Evolutionary conservation across 2,329 filamentous ascomycete species (phyloP).

Genomic region (Sporothrix variecibatus): DNA sequence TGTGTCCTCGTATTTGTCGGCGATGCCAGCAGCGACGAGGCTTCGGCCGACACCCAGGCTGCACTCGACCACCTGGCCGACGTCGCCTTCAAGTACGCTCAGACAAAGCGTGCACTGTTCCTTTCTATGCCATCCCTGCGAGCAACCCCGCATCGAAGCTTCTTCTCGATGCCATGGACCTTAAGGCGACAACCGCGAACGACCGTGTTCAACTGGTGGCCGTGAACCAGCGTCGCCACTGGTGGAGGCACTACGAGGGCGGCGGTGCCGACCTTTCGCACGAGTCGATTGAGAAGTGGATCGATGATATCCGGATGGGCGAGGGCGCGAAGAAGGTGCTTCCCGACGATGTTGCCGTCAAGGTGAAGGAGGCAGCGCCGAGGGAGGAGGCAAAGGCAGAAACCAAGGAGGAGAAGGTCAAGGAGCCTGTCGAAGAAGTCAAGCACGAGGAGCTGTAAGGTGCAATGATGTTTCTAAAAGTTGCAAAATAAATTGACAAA

Average conservation of each 20-base stretch:
- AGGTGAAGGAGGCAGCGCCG: constrained; percentile 41
- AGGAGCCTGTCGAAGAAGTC: constrained; percentile 32
- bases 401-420: constrained; percentile 31
- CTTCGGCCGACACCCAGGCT: constrained; percentile 47
- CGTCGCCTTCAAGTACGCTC: constrained; percentile 72
- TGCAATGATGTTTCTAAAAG: not conserved
- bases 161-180: constrained; percentile 62
- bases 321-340: constrained; percentile 79
- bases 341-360: constrained; percentile 59
- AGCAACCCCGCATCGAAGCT: constrained; percentile 57
- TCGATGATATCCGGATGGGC: constrained; percentile 87
- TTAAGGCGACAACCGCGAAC: constrained; percentile 50
- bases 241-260: constrained; percentile 74
- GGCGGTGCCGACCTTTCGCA: constrained; percentile 51
- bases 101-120: constrained; percentile 69
- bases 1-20: constrained; percentile 79
- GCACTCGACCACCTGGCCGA: constrained; percentile 68
- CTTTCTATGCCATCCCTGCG: constrained; percentile 75
- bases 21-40: constrained; percentile 44
- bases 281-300: constrained; percentile 74
- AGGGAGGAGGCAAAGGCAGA: constrained; percentile 36
- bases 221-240: constrained; percentile 79
- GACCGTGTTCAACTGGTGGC: constrained; percentile 69
- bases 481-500: not conserved
- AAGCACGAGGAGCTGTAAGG: constrained; percentile 48